phyloP scores from a whole-genome alignment of 179 eudicot species.

The Silene noctiflora region DNA sequence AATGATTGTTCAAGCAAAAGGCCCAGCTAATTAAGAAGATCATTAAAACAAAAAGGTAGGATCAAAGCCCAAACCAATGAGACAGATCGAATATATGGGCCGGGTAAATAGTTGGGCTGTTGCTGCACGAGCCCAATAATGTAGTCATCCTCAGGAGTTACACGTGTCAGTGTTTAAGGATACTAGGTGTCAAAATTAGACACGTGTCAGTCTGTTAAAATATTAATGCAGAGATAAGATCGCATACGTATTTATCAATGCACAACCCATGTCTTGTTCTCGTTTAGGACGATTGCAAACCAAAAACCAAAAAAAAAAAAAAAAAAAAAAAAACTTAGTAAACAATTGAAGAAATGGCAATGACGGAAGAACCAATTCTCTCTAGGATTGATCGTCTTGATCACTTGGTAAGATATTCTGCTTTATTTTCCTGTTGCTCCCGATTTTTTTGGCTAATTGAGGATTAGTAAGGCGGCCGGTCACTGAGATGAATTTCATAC shows the following conservation, averaged over 20 bases:
- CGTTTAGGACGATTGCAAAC: neutral
- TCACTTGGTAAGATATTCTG: neutral
- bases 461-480: too few species aligned
- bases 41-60: too few species aligned
- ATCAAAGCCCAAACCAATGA: too few species aligned
- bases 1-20: too few species aligned
- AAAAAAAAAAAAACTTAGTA: neutral
- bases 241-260: neutral
- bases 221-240: too few species aligned
- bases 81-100: too few species aligned
- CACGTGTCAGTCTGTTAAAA: neutral
- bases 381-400: conserved; percentile 19
- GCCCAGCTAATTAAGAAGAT: too few species aligned
- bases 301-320: neutral
- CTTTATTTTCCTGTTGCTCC: too few species aligned
- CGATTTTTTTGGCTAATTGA: too few species aligned
- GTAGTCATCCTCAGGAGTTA: neutral
- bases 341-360: neutral
- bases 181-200: neutral
- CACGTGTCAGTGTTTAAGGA: neutral
- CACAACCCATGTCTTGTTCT: neutral
- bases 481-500: too few species aligned
- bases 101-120: too few species aligned
- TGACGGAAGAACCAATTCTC: conserved; percentile 5
- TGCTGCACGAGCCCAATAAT: too few species aligned